Evolutionary conservation across 345 rosid species (phyloP), one percentile per base, ranked within the genome.

Genomic region (Psidium friedrichsthalianum): DNA sequence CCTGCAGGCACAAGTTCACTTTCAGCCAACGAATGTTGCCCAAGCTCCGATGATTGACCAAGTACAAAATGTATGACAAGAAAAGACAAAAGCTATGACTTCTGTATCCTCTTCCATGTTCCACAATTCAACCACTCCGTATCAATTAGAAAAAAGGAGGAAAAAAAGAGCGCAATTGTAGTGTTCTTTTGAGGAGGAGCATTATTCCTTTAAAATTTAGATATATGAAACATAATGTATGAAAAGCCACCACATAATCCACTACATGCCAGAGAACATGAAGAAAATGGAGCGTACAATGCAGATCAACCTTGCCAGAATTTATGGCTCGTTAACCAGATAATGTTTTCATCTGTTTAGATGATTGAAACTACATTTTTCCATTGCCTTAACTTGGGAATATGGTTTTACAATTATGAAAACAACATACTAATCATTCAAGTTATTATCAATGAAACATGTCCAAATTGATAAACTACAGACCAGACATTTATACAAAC

Each of bases 1-100:
- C 93, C 99, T 97, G 94, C 54, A 82, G 57, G 58, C 14, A 42
- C n/a, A 54, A 69, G 74, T 47, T 52, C 54, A 74, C 20, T 21
- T 18, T 49, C 24, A 69, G 47, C n/a, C 27, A 42, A 83, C 11
- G 25, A 58, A 40, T 15, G 56, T 84, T 47, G 53, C 20, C 6
- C 8, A 11, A 40, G 54, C 56, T 51, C 83, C 86, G 4, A 32
- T 9, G 82, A 84, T 3, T 49, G 57, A 49, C 49, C 56, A 25
- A 52, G 11, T 11, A 14, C 36, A 56, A 47, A 58, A 82, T 13
- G 16, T 47, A 82, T 16, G 42, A 82, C 47, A 18, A 69, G 13
- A 36, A 69, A 69, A 69, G 80, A 69, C 80, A 18, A 69, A 18
- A 32, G 80, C 47, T 18, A 69, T 36, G 80, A 36, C 80, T 9